A percentile compares a stretch with the other conserved stretches of the same genome.
phyloP scores from a whole-genome alignment of 2,329 filamentous ascomycete species.

The Paraphoma chrysanthemicola region DNA sequence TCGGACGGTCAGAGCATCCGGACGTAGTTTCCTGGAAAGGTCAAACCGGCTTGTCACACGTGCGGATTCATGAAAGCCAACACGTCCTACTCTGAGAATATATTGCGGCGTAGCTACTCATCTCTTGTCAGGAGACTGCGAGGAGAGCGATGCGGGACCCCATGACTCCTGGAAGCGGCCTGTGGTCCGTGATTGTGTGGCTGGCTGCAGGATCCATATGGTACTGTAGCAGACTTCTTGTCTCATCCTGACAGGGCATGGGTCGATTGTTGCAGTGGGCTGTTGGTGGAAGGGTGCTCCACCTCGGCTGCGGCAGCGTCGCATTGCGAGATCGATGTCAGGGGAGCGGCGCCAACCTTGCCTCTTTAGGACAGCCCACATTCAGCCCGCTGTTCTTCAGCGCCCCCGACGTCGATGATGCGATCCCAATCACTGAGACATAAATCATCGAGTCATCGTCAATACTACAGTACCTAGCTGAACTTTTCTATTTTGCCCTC shows the following conservation, averaged over 20 bases:
- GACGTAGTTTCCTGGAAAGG: not conserved
- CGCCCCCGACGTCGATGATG: not conserved
- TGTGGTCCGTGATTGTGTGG: conserved; percentile 5
- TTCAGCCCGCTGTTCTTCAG: conserved; percentile 2
- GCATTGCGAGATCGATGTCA: conserved; percentile 6
- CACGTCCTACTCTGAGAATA: not conserved
- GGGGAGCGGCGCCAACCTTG: conserved; percentile 10
- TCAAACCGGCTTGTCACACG: not conserved
- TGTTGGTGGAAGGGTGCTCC: conserved; percentile 9
- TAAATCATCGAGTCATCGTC: no score
- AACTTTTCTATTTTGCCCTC: no score
- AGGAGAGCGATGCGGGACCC: not conserved
- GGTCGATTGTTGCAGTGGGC: conserved; percentile 6
- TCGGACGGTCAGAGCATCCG: conserved; percentile 24
- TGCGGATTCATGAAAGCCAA: not conserved
- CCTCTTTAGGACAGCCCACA: not conserved
- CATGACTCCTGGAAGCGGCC: conserved; percentile 1
- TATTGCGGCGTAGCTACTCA: not conserved
- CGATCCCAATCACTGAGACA: not conserved
- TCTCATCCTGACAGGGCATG: conserved; percentile 16
- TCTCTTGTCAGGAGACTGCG: not conserved
- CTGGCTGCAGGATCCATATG: conserved; percentile 13
- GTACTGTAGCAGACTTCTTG: conserved; percentile 5
- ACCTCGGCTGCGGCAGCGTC: conserved; percentile 3
- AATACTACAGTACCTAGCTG: no score